phyloP scores from a whole-genome alignment of 768 basidiomycete species.

The Mycena vulgaris region DNA sequence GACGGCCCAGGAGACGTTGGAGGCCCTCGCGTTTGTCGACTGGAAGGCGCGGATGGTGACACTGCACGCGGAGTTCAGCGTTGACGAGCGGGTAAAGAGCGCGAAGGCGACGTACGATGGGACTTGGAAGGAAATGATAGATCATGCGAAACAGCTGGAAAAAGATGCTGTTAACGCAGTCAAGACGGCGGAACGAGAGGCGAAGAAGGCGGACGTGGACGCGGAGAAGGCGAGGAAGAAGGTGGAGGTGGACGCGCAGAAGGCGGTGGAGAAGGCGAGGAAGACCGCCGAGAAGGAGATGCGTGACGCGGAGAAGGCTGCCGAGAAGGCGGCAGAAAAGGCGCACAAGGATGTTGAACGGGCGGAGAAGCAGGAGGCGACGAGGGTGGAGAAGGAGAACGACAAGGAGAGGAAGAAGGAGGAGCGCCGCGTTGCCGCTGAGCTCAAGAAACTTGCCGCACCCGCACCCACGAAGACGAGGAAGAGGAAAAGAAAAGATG shows the following conservation, averaged over 20 bases:
- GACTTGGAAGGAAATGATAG: not conserved
- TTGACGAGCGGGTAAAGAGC: not conserved
- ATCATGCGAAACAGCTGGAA: not conserved
- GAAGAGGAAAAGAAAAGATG: no score
- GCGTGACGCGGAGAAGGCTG: no score
- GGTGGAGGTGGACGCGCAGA: not conserved
- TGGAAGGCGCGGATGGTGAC: not conserved
- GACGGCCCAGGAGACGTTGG: constrained; percentile 40
- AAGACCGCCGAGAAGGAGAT: no score
- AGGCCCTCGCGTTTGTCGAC: constrained; percentile 30
- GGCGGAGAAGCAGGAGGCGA: no score
- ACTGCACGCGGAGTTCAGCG: not conserved
- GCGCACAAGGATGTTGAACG: no score
- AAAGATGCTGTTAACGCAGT: not conserved
- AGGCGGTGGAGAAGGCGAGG: constrained; percentile 5
- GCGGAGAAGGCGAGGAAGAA: not conserved
- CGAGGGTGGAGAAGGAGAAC: no score
- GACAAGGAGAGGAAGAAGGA: no score
- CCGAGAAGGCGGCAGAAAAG: no score
- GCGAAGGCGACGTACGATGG: not conserved
- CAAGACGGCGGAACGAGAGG: not conserved
- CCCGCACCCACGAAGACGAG: no score
- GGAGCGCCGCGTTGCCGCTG: no score
- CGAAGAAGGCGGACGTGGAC: not conserved
- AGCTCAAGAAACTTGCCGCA: no score